A percentile compares a stretch with the other conserved stretches of the same genome.
Conservation (phyloP, 306 rosid genomes). For the Cucurbita maxima region DNA sequence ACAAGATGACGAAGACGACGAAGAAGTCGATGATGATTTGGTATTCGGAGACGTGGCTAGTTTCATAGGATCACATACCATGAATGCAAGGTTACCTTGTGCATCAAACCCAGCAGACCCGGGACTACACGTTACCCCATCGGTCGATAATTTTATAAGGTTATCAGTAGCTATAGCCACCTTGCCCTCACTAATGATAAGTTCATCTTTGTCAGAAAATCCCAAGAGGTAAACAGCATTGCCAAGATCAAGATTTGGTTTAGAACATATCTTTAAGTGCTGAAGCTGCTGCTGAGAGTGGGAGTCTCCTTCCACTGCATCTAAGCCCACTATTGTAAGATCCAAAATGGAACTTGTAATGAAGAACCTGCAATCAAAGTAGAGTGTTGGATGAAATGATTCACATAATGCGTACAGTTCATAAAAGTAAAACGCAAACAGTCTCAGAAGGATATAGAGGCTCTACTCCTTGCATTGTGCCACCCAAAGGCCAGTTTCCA, state of each 20-base stretch:
- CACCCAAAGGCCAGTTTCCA: background rate
- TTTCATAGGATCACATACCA: slow-evolving; percentile 98
- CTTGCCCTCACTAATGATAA: slow-evolving; percentile 80
- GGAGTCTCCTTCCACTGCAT: slow-evolving; percentile 70
- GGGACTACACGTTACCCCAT: slow-evolving; percentile 68
- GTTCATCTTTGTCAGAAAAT: slow-evolving; percentile 53
- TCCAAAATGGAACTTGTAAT: slow-evolving; percentile 87
- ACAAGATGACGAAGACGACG: slow-evolving; percentile 66
- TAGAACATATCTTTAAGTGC: slow-evolving; percentile 61
- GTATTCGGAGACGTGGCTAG: slow-evolving; percentile 84
- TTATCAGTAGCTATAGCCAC: slow-evolving; percentile 93
- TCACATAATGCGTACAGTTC: background rate
- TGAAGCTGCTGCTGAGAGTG: slow-evolving; percentile 59
- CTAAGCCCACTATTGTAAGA: slow-evolving; percentile 94
- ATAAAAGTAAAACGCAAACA: background rate
- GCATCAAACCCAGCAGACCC: slow-evolving; percentile 95
- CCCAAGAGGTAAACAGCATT: slow-evolving; percentile 84
- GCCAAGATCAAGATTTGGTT: slow-evolving; percentile 79
- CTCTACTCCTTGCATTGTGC: background rate
- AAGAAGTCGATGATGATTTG: slow-evolving; percentile 68
- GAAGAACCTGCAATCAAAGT: slow-evolving; percentile 74
- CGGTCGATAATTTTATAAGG: slow-evolving; percentile 81
- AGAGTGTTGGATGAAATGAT: background rate
- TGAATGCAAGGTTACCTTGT: slow-evolving; percentile 89
- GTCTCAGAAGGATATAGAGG: background rate